A percentile compares a stretch with the other conserved stretches of the same genome.
Evolutionary conservation across 768 basidiomycete species (phyloP).

Genomic region (Boletellus emodensis): DNA sequence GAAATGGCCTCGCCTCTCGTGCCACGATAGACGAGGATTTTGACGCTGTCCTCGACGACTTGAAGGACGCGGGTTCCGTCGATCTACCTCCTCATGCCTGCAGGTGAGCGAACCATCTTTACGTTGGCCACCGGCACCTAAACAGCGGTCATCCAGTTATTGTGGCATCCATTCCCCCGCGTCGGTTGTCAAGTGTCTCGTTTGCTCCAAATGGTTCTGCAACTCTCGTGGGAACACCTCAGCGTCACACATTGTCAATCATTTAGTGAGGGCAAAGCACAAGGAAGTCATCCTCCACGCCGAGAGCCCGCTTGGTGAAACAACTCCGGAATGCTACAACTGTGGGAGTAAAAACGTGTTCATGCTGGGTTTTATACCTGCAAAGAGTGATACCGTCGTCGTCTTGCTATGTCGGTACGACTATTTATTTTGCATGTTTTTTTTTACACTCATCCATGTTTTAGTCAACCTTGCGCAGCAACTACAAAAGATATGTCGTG

Average conservation of each 20-base stretch:
- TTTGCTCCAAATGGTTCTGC: constrained; percentile 97
- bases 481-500: constrained; percentile 98
- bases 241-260: constrained; percentile 98
- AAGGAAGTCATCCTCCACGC: constrained; percentile 97
- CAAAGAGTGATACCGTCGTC: constrained; percentile 98
- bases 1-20: constrained; percentile 34
- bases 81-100: constrained; percentile 92
- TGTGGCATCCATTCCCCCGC: constrained; percentile 98
- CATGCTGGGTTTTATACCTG: constrained; percentile 98
- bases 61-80: constrained; percentile 75
- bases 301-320: constrained; percentile 94
- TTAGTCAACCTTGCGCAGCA: constrained; percentile 94
- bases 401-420: constrained; percentile 91
- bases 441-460: neutral
- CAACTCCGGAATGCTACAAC: constrained; percentile 97
- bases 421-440: neutral
- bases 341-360: constrained; percentile 99
- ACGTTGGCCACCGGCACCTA: constrained; percentile 2
- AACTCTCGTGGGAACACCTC: constrained; percentile 98
- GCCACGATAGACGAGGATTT: constrained; percentile 74
- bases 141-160: constrained; percentile 53
- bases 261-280: constrained; percentile 98
- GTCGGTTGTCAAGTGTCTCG: constrained; percentile 91
- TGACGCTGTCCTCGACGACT: constrained; percentile 82
- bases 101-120: constrained; percentile 55